Conservation (phyloP, 495 filamentous ascomycete species). For the Sordaria brevicollis region DNA sequence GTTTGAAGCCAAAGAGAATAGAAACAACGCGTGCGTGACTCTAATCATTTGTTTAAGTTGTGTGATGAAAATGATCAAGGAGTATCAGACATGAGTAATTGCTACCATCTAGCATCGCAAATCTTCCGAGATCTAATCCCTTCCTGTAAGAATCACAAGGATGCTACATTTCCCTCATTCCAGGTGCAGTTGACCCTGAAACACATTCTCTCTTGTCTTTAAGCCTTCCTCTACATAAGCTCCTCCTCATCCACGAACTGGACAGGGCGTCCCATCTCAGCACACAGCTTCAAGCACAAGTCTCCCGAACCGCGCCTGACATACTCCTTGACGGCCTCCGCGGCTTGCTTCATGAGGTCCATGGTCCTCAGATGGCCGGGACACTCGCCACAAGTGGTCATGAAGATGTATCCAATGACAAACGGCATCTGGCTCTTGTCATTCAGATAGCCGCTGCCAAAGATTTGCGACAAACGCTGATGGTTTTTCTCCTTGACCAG, state of each 20-base stretch:
- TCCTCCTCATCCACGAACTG: neutral
- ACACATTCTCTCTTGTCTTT: neutral
- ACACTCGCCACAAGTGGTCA: slow-evolving; percentile 6
- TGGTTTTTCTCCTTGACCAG: slow-evolving; percentile 19
- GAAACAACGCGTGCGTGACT: neutral
- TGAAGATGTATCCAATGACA: slow-evolving; percentile 31
- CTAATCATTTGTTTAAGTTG: neutral
- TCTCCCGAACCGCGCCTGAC: neutral
- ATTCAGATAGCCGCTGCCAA: slow-evolving; percentile 23
- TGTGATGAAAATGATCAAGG: neutral
- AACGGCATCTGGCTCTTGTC: slow-evolving; percentile 29
- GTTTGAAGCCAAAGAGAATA: neutral
- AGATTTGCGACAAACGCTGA: slow-evolving; percentile 15
- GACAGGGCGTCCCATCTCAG: neutral
- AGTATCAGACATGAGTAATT: neutral
- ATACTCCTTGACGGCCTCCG: neutral
- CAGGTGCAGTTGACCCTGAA: neutral
- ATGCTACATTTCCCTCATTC: neutral
- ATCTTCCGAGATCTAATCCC: neutral
- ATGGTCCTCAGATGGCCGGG: neutral
- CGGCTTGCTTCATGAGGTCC: neutral
- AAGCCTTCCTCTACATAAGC: neutral
- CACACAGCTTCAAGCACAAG: neutral
- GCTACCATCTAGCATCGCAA: neutral
- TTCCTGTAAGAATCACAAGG: neutral